Evolutionary conservation across 805 yeast species (phyloP).

Genomic region (Kluyveromyces starmeri): DNA sequence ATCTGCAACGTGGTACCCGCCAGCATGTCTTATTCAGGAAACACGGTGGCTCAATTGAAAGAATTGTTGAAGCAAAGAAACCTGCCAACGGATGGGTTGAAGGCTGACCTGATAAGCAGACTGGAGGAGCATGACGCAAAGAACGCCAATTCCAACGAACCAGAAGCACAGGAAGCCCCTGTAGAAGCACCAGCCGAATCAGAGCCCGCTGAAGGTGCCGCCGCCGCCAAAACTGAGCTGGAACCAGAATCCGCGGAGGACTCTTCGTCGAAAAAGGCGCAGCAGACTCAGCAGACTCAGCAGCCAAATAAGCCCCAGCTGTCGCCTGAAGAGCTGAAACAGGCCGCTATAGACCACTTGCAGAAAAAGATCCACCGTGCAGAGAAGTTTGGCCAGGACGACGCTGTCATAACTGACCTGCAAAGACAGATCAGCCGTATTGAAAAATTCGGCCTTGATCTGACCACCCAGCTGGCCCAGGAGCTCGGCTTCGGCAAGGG

Average conservation of each 20-base stretch:
- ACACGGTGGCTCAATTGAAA: constrained; percentile 75
- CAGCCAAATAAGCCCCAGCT: constrained; percentile 24
- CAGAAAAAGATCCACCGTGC: constrained; percentile 63
- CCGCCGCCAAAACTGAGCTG: constrained; percentile 26
- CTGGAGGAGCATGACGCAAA: constrained; percentile 46
- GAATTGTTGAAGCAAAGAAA: constrained; percentile 62
- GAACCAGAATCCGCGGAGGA: constrained; percentile 5
- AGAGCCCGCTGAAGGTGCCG: constrained; percentile 16
- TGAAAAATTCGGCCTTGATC: constrained; percentile 75
- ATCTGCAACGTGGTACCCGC: no score
- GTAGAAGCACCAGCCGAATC: constrained; percentile 6
- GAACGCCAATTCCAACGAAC: constrained; percentile 13
- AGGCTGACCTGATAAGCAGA: constrained; percentile 65
- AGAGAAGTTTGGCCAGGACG: constrained; percentile 67
- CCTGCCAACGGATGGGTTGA: constrained; percentile 66
- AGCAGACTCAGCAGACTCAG: constrained; percentile 1
- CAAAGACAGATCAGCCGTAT: constrained; percentile 41
- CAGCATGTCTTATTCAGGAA: constrained; percentile 6
- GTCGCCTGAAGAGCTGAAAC: constrained; percentile 63
- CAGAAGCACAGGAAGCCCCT: constrained; percentile 9
- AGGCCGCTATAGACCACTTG: constrained; percentile 57
- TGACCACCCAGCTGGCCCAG: constrained; percentile 54
- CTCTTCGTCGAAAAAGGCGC: constrained; percentile 3
- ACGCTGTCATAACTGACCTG: constrained; percentile 50
- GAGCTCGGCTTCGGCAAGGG: constrained; percentile 50